Base-by-base conservation (phyloP, 2,329 filamentous ascomycete species). In the Trichophyton simii region DNA sequence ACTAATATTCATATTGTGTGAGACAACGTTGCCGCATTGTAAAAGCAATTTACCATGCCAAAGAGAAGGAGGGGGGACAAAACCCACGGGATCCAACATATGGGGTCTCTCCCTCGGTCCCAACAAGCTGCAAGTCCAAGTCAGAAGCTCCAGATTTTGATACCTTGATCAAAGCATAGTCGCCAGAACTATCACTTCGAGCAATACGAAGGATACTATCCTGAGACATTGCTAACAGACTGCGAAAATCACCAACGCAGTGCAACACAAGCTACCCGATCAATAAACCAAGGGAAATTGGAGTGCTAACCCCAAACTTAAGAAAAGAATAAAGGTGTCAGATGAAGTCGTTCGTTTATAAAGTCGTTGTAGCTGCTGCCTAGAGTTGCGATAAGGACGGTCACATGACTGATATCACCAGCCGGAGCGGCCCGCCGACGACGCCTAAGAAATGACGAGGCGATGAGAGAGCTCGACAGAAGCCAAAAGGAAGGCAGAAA, bases 91-190 rank as follows among this genome's bases (percentile, higher is more conserved):
- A 74, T 6, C 73, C 72, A 22, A 76, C 73, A 69, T 81, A 86
- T 11, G 82, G 78, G 60, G 72, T 73, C 64, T 83, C 79, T 55
- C 80, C 80, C 68, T 86, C 83, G 28, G 82, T 85, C 25, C 79
- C 83, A 9, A 80, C 73, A 31, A 86, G 73, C 60, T 77, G 77
- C 42, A 85, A 68, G 66, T 85, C 81, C 8, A 85, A 72, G 2
- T 72, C 65, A 63, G 71, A 63, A 60, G 69, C 65, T n/a, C 71
- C 69, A 11, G 68, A 64, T 20, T 64, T 72, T 57, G 72, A 70
- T 61, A 83, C 76, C 65, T 82, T 76, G 36, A 84, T 68, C 15
- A 86, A 73, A 22, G 84, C 73, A 66, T 72, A 75, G 11, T 69
- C 68, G 20, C 68, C 67, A 15, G 67, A 66, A 20, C 72, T 68